These are phyloP conservation scores for Calycina marina DNA, from an alignment of 2,329 filamentous ascomycete genomes.

Conservation along the genomic window DNA sequence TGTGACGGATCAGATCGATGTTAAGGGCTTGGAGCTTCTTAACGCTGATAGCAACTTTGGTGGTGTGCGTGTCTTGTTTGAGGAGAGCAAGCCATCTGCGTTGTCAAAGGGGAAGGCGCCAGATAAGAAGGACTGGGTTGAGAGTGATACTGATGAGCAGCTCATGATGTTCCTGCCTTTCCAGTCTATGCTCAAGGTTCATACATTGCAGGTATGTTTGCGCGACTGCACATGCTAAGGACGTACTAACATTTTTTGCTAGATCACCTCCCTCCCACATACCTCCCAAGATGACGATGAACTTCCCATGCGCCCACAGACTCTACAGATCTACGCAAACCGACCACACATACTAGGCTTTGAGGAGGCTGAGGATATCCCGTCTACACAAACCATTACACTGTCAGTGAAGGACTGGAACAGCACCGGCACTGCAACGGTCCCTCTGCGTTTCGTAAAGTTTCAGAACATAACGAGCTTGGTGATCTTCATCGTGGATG, in stretches of 20 bases:
- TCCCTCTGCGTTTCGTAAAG: conserved; percentile 79
- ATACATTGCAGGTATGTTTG: conserved; percentile 51
- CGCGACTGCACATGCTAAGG: neutral
- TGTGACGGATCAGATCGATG: conserved; percentile 69
- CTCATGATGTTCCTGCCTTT: conserved; percentile 88
- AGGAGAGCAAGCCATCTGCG: conserved; percentile 48
- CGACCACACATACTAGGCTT: conserved; percentile 83
- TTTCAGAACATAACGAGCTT: conserved; percentile 88
- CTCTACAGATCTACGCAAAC: conserved; percentile 78
- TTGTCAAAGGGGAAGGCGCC: conserved; percentile 41
- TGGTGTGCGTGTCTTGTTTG: conserved; percentile 59
- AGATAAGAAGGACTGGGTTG: conserved; percentile 64
- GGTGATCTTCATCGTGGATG: conserved; percentile 78
- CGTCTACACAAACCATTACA: conserved; percentile 66
- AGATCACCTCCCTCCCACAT: conserved; percentile 72
- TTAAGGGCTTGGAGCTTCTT: conserved; percentile 68
- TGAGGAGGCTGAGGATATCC: conserved; percentile 79
- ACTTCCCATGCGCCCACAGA: conserved; percentile 64
- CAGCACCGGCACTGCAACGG: conserved; percentile 54
- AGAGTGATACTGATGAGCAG: conserved; percentile 95
- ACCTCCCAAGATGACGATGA: conserved; percentile 52
- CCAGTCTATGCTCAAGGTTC: conserved; percentile 74
- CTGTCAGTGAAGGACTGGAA: conserved; percentile 72
- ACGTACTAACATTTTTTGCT: neutral
- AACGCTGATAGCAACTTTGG: conserved; percentile 73